A percentile compares a stretch with the other conserved stretches of the same genome.
phyloP scores from a whole-genome alignment of 1,284 basidiomycete species.

The Heterobasidion annosum region DNA sequence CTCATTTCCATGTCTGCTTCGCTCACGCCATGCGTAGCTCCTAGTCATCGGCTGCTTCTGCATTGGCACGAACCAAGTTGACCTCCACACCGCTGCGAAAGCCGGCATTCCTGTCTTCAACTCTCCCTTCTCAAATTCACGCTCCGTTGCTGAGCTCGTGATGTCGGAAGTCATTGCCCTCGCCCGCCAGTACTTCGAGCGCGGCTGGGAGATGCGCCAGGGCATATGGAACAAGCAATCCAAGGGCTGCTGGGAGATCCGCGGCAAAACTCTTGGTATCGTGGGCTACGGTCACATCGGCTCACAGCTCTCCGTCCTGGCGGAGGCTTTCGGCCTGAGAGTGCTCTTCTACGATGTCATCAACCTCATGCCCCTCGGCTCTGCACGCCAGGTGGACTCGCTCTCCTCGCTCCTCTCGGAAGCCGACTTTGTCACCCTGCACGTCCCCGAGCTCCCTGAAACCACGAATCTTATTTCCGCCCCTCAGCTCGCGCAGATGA shows the following conservation, averaged over 20 bases:
- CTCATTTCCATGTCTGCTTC: slow-evolving; percentile 1
- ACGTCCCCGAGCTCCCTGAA: slow-evolving; percentile 95
- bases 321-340: slow-evolving; percentile 93
- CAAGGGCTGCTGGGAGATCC: slow-evolving; percentile 96
- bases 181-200: slow-evolving; percentile 91
- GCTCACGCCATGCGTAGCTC: slow-evolving; percentile 43
- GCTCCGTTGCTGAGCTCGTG: slow-evolving; percentile 98
- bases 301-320: slow-evolving; percentile 93
- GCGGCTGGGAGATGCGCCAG: slow-evolving; percentile 78
- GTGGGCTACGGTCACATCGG: slow-evolving; percentile 99
- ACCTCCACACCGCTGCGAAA: slow-evolving; percentile 76
- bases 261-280: slow-evolving; percentile 97
- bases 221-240: slow-evolving; percentile 99
- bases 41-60: slow-evolving; percentile 99
- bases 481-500: slow-evolving; percentile 83
- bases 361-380: slow-evolving; percentile 97
- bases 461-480: slow-evolving; percentile 91
- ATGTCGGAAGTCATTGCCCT: slow-evolving; percentile 91
- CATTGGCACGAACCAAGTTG: slow-evolving; percentile 99
- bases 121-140: slow-evolving; percentile 99
- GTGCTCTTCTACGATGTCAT: slow-evolving; percentile 96
- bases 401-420: slow-evolving; percentile 72
- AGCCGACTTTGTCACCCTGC: slow-evolving; percentile 93
- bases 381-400: slow-evolving; percentile 82
- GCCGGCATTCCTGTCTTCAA: slow-evolving; percentile 98